Evolutionary conservation across 2,329 filamentous ascomycete genomes (phyloP).

Genomic region (Penicillium psychrosexuale): DNA sequence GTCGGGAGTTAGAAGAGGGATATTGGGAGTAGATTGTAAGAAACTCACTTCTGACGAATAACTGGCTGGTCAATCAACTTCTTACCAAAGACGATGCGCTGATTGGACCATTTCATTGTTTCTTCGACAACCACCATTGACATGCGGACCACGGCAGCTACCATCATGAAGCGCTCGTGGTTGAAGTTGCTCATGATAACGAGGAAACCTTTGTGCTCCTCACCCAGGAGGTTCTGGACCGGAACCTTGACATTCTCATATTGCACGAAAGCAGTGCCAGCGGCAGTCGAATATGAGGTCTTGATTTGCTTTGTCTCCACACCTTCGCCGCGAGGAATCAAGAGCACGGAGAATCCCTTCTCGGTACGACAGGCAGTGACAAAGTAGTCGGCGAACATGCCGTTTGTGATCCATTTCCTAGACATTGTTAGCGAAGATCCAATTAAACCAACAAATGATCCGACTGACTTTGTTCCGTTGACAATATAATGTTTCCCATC

Average conservation of each 20-base stretch:
- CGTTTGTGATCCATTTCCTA: constrained; percentile 87
- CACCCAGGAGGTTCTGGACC: constrained; percentile 70
- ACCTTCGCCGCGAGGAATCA: constrained; percentile 70
- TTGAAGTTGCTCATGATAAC: constrained; percentile 88
- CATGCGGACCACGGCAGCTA: constrained; percentile 62
- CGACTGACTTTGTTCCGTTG: constrained; percentile 39
- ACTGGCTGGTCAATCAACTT: constrained; percentile 78
- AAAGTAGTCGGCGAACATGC: constrained; percentile 78
- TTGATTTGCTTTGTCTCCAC: constrained; percentile 63
- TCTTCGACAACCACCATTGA: constrained; percentile 72
- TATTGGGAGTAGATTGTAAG: neutral
- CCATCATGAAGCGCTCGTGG: constrained; percentile 79
- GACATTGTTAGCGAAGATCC: constrained; percentile 32
- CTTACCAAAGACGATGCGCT: constrained; percentile 80
- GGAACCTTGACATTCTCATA: constrained; percentile 87
- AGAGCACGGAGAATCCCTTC: constrained; percentile 73
- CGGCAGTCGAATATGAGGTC: constrained; percentile 69
- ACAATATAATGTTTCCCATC: constrained; percentile 71
- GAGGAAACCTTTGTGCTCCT: constrained; percentile 81
- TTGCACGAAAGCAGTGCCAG: constrained; percentile 75
- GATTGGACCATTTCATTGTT: constrained; percentile 83
- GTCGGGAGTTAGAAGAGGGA: neutral
- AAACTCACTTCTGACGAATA: constrained; percentile 68
- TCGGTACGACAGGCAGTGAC: constrained; percentile 75
- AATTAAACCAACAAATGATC: neutral